Conservation (phyloP, 352 stramenopile species). For the Pythium dissotocum region DNA sequence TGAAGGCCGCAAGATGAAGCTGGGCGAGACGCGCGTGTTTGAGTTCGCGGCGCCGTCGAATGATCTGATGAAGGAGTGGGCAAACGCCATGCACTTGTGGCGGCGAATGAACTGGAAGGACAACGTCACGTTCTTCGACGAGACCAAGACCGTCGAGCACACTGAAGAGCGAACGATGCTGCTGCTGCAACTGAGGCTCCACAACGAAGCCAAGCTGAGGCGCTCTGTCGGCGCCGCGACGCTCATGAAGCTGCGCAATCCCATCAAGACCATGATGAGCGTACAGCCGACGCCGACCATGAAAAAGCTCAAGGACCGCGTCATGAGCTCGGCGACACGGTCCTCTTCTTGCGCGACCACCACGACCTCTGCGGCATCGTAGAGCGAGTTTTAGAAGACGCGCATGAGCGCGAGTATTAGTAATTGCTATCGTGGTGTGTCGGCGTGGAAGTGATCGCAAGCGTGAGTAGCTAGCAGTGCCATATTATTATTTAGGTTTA, state of each 20-base stretch:
- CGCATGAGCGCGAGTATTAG: conserved; percentile 7
- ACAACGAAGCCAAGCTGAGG: conserved; percentile 49
- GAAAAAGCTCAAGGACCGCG: conserved; percentile 61
- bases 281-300: conserved; percentile 60
- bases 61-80: conserved; percentile 87
- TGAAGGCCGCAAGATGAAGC: conserved; percentile 78
- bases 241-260: conserved; percentile 54
- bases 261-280: conserved; percentile 61
- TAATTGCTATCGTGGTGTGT: neutral
- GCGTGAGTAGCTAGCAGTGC: neutral
- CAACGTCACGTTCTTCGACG: conserved; percentile 85
- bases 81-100: conserved; percentile 81
- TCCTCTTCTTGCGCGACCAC: conserved; percentile 32
- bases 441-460: neutral
- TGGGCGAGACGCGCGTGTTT: conserved; percentile 57
- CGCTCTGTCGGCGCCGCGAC: conserved; percentile 32
- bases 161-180: conserved; percentile 59
- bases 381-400: neutral
- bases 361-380: conserved; percentile 28
- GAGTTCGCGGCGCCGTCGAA: conserved; percentile 73
- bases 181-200: conserved; percentile 54
- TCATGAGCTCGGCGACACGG: conserved; percentile 20
- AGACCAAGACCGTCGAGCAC: conserved; percentile 49
- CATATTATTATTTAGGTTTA: conserved; percentile 14
- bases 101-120: conserved; percentile 88